Percentiles rank a stretch among this genome's conserved stretches.
phyloP scores from a whole-genome alignment of 2,329 filamentous ascomycete genomes.

The Alternaria conjuncta region DNA sequence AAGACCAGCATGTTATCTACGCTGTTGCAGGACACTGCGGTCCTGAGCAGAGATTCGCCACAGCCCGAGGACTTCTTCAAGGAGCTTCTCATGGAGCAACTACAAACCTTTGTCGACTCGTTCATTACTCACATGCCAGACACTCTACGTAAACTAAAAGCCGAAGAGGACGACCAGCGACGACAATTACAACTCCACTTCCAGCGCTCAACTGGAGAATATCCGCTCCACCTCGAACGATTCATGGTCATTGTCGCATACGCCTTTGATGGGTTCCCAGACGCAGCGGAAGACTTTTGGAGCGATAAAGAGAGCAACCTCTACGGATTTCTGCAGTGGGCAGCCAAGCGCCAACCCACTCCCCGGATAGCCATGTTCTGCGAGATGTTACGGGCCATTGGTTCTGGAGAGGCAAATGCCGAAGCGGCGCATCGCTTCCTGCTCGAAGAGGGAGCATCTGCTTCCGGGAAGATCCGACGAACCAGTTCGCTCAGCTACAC shows the following conservation, averaged over 20 bases:
- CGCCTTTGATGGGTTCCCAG: conserved; percentile 82
- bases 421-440: conserved; percentile 87
- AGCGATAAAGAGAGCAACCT: conserved; percentile 89
- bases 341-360: conserved; percentile 91
- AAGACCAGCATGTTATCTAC: conserved; percentile 82
- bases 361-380: conserved; percentile 97
- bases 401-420: conserved; percentile 81
- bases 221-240: conserved; percentile 72
- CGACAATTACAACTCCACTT: conserved; percentile 54
- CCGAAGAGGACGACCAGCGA: conserved; percentile 88
- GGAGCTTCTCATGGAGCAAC: conserved; percentile 73
- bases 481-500: conserved; percentile 88
- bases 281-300: conserved; percentile 90
- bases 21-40: conserved; percentile 79
- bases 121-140: conserved; percentile 97
- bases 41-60: conserved; percentile 70
- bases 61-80: conserved; percentile 77
- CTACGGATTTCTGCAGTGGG: conserved; percentile 95
- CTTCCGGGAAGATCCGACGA: conserved; percentile 78
- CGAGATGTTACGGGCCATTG: conserved; percentile 90
- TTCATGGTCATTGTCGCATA: conserved; percentile 94
- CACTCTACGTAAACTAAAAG: conserved; percentile 81
- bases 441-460: conserved; percentile 75
- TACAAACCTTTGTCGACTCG: conserved; percentile 87
- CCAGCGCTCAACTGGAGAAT: conserved; percentile 59